Percentiles rank a stretch among this genome's conserved stretches.
phyloP scores from a whole-genome alignment of 129 eudicot genomes.

The Artemisia tridentata region DNA sequence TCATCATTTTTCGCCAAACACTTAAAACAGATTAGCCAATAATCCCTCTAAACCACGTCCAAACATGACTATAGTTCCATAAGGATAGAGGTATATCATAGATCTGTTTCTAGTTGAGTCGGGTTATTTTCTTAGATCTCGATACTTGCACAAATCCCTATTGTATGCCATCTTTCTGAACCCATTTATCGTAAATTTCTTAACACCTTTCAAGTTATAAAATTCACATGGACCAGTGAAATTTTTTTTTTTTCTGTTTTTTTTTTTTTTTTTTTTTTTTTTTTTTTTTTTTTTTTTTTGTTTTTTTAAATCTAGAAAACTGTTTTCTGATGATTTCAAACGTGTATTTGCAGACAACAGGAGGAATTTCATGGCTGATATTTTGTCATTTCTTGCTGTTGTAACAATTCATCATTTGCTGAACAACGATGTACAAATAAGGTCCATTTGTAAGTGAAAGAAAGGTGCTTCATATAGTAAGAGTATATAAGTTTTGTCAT shows the following conservation, averaged over 20 bases:
- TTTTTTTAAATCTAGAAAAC: constrained; percentile 4
- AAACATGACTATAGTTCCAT: not conserved
- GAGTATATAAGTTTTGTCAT: constrained; percentile 33
- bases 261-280: too few relatives aligned
- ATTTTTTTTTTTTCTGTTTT: too few relatives aligned
- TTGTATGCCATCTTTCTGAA: not conserved
- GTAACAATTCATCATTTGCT: constrained; percentile 8
- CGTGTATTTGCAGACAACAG: constrained; percentile 22
- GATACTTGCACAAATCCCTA: not conserved
- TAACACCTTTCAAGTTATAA: not conserved
- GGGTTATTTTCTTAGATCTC: too few relatives aligned
- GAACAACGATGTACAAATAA: constrained; percentile 20
- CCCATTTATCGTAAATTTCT: not conserved
- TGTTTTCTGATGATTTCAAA: constrained; percentile 1
- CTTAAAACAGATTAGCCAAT: not conserved
- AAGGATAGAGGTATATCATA: too few relatives aligned
- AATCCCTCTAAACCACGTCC: not conserved
- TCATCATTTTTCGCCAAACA: not conserved
- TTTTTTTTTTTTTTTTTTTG: not conserved
- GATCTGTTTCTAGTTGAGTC: too few relatives aligned
- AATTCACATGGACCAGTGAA: not conserved
- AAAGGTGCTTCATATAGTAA: constrained; percentile 26
- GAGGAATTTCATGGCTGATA: constrained; percentile 19
- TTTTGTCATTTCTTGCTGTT: constrained; percentile 11
- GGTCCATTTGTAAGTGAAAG: constrained; percentile 14